A percentile compares a stretch with the other conserved stretches of the same genome.
Conservation (phyloP, 306 rosid species). For the Quercus suber region DNA sequence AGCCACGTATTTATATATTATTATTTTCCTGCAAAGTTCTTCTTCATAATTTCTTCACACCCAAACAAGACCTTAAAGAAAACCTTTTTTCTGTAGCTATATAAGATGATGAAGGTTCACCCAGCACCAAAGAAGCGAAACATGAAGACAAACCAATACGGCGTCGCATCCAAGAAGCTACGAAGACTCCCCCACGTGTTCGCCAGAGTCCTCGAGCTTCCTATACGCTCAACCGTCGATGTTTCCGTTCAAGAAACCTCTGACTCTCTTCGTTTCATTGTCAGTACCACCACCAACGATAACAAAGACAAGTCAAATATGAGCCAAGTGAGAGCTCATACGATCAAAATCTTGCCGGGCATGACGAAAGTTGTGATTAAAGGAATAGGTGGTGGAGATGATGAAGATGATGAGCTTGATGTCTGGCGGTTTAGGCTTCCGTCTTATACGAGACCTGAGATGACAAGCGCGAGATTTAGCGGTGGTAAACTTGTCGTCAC, state of each 20-base stretch:
- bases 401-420: slow-evolving; percentile 14
- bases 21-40: background rate
- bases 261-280: slow-evolving; percentile 36
- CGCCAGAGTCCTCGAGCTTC: slow-evolving; percentile 49
- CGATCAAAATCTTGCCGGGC: slow-evolving; percentile 46
- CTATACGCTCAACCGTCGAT: slow-evolving; percentile 42
- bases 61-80: background rate
- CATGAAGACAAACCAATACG: slow-evolving; percentile 20
- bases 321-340: slow-evolving; percentile 33
- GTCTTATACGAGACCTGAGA: slow-evolving; percentile 39
- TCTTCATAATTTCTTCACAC: background rate
- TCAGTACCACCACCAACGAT: background rate
- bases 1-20: background rate
- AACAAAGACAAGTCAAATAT: background rate
- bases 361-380: slow-evolving; percentile 40
- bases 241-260: slow-evolving; percentile 47
- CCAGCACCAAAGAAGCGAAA: slow-evolving; percentile 24
- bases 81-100: background rate
- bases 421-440: slow-evolving; percentile 54
- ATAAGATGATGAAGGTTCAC: slow-evolving; percentile 27
- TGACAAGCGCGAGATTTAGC: slow-evolving; percentile 36
- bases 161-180: slow-evolving; percentile 40
- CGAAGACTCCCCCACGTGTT: slow-evolving; percentile 57
- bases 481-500: slow-evolving; percentile 49
- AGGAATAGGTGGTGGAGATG: slow-evolving; percentile 33